Evolutionary conservation across 805 yeast species (phyloP).

Genomic region (Candida anglica): DNA sequence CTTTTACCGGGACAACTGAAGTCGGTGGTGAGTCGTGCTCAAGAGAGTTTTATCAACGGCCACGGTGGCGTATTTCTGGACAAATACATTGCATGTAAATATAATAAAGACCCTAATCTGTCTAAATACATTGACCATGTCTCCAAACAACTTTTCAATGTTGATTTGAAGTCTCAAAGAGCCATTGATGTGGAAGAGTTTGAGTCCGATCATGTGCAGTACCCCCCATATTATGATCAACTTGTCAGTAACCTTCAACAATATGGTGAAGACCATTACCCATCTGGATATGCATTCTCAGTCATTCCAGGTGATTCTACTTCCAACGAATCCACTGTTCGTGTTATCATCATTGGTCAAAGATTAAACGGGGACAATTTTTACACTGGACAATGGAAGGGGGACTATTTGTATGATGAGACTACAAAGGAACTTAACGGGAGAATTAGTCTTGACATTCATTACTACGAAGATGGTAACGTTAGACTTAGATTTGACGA

Average conservation of each 20-base stretch:
- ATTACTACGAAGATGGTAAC: constrained; percentile 95
- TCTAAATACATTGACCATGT: constrained; percentile 53
- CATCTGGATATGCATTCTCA: constrained; percentile 47
- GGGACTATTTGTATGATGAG: constrained; percentile 49
- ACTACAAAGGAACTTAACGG: constrained; percentile 43
- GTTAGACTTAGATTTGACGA: constrained; percentile 62
- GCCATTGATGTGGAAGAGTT: constrained; percentile 52
- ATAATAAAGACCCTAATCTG: constrained; percentile 25
- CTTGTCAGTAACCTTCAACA: constrained; percentile 30
- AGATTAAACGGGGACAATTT: constrained; percentile 71
- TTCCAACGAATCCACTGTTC: constrained; percentile 22
- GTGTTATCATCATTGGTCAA: constrained; percentile 64
- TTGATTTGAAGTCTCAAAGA: constrained; percentile 48
- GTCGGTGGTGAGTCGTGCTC: constrained; percentile 20
- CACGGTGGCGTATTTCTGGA: constrained; percentile 27
- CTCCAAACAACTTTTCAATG: constrained; percentile 47
- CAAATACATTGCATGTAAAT: constrained; percentile 26
- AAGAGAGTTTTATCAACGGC: constrained; percentile 24
- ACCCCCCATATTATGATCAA: constrained; percentile 25
- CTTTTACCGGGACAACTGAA: constrained; percentile 17
- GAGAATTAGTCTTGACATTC: constrained; percentile 64
- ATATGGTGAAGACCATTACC: constrained; percentile 67
- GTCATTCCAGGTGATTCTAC: constrained; percentile 29
- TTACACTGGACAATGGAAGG: constrained; percentile 88
- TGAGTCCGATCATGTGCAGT: constrained; percentile 11